A percentile compares a stretch with the other conserved stretches of the same genome.
These are phyloP conservation scores for Periconia digitata DNA, from an alignment of 2,329 filamentous ascomycete species.

Conservation along the genomic window DNA sequence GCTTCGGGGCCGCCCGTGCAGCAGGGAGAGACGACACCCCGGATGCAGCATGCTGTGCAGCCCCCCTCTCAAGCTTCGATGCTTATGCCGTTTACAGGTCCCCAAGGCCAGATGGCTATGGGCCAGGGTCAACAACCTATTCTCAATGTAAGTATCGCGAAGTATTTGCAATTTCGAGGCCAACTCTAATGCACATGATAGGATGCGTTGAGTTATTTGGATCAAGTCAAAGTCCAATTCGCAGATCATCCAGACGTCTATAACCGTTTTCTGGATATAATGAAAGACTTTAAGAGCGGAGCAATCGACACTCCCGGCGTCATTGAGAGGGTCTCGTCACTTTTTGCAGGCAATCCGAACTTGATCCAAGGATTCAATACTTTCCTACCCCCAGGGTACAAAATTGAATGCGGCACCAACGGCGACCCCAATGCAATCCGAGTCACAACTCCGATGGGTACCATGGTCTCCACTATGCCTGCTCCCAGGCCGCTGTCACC, in stretches of 20 bases:
- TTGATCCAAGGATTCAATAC: slow-evolving; percentile 98
- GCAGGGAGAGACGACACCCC: slow-evolving; percentile 55
- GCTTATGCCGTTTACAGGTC: slow-evolving; percentile 52
- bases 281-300: slow-evolving; percentile 99
- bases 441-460: slow-evolving; percentile 97
- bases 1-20: slow-evolving; percentile 67
- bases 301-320: slow-evolving; percentile 98
- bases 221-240: slow-evolving; percentile 98
- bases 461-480: slow-evolving; percentile 85
- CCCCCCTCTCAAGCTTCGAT: slow-evolving; percentile 56
- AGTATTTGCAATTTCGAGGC: too few species aligned
- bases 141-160: slow-evolving; percentile 60
- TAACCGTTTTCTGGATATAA: slow-evolving; percentile 94
- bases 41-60: slow-evolving; percentile 64
- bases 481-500: slow-evolving; percentile 49
- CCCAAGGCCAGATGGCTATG: slow-evolving; percentile 57
- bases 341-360: slow-evolving; percentile 94
- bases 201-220: slow-evolving; percentile 92
- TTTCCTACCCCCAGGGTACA: slow-evolving; percentile 90
- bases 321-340: slow-evolving; percentile 91
- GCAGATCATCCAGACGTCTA: slow-evolving; percentile 97
- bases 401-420: slow-evolving; percentile 92
- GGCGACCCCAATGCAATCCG: slow-evolving; percentile 95
- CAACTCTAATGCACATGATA: slow-evolving; percentile 13
- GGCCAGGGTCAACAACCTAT: slow-evolving; percentile 84